Evolutionary conservation across 2,329 filamentous ascomycete genomes (phyloP).

Genomic region (Aspergillus hortae): DNA sequence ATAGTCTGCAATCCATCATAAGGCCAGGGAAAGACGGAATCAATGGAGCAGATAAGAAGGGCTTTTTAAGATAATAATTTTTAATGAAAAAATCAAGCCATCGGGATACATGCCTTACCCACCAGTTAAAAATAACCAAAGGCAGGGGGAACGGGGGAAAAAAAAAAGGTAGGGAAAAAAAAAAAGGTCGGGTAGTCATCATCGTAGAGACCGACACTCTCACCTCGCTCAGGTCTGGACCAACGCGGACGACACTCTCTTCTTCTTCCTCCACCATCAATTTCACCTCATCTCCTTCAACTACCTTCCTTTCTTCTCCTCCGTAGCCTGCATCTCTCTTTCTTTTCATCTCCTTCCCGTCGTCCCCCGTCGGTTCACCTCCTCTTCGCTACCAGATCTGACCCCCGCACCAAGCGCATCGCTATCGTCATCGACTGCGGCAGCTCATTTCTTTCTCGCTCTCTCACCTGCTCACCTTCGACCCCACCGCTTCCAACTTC

Average conservation of each 20-base stretch:
- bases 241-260: not conserved
- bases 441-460: not conserved
- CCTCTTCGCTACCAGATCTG: not conserved
- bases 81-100: too few species aligned
- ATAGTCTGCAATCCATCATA: too few species aligned
- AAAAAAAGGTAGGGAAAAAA: not conserved
- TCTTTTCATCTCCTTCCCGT: not conserved
- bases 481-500: not conserved
- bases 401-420: not conserved
- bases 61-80: too few species aligned
- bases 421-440: not conserved
- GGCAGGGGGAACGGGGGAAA: not conserved
- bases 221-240: not conserved
- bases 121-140: too few species aligned
- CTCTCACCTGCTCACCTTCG: not conserved
- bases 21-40: too few species aligned
- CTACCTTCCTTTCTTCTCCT: constrained; percentile 4
- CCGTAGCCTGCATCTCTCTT: not conserved
- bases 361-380: not conserved
- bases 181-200: constrained; percentile 3
- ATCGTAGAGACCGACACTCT: too few species aligned
- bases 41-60: too few species aligned
- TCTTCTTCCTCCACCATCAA: not conserved
- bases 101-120: too few species aligned
- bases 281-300: not conserved